Percentiles rank a stretch among this genome's conserved stretches.
Conservation (phyloP, 2,329 filamentous ascomycete genomes). For the Scytalidium lignicola region DNA sequence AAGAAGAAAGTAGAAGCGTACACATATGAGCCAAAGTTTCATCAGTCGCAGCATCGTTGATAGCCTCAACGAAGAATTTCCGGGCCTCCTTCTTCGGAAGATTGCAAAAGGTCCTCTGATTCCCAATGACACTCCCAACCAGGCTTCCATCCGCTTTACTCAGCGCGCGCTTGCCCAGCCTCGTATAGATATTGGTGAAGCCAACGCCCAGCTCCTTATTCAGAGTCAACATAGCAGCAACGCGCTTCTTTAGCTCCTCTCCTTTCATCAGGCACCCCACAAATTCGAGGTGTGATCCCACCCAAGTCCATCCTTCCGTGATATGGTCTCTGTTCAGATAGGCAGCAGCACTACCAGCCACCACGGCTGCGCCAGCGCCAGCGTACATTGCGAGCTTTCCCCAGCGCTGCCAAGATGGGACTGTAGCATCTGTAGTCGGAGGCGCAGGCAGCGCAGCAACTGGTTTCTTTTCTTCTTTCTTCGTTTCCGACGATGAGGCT, state of each 20-base stretch:
- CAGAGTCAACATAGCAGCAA: slow-evolving; percentile 62
- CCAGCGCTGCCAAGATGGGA: slow-evolving; percentile 67
- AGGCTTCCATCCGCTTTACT: slow-evolving; percentile 43
- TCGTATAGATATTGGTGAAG: slow-evolving; percentile 83
- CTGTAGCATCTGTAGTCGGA: slow-evolving; percentile 34
- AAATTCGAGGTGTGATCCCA: slow-evolving; percentile 86
- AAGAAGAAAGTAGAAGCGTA: slow-evolving; percentile 31
- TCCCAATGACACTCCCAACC: slow-evolving; percentile 56
- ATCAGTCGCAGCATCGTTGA: slow-evolving; percentile 75
- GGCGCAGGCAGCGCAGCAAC: slow-evolving; percentile 33
- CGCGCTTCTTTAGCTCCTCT: slow-evolving; percentile 72
- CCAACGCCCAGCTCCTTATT: slow-evolving; percentile 63
- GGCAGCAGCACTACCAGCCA: slow-evolving; percentile 76
- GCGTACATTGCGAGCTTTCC: slow-evolving; percentile 82
- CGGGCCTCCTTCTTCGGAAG: slow-evolving; percentile 55
- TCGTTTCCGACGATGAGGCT: slow-evolving; percentile 18
- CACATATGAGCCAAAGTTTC: slow-evolving; percentile 78
- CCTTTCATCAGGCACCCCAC: slow-evolving; percentile 83
- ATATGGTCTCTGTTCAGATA: slow-evolving; percentile 83
- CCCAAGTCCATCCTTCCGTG: slow-evolving; percentile 72
- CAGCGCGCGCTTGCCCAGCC: slow-evolving; percentile 65
- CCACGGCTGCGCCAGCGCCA: slow-evolving; percentile 76
- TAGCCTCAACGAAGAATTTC: slow-evolving; percentile 60
- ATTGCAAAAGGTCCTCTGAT: slow-evolving; percentile 83
- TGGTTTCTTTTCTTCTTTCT: slow-evolving; percentile 29